Percentiles rank a stretch among this genome's conserved stretches.
These are phyloP conservation scores for Sporothrix variecibatus DNA, from an alignment of 2,329 filamentous ascomycete genomes.

Conservation along the genomic window DNA sequence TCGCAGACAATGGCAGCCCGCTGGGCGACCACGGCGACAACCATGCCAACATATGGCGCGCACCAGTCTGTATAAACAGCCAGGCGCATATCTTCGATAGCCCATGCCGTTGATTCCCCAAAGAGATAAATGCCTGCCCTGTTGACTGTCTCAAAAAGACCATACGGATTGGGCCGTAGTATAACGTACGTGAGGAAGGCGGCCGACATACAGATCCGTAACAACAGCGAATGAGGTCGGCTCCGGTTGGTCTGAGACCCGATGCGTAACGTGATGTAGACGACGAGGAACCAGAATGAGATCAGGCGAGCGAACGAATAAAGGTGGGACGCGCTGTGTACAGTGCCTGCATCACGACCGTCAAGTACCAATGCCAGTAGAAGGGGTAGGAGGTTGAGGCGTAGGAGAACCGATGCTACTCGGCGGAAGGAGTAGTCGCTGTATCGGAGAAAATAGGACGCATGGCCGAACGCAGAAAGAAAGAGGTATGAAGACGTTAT, in stretches of 20 bases:
- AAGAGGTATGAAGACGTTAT: slow-evolving; percentile 62
- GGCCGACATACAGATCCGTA: neutral
- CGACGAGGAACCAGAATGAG: slow-evolving; percentile 63
- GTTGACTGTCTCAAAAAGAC: slow-evolving; percentile 19
- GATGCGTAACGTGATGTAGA: slow-evolving; percentile 54
- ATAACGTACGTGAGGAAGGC: slow-evolving; percentile 22
- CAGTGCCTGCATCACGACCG: slow-evolving; percentile 40
- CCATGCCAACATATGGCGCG: slow-evolving; percentile 28
- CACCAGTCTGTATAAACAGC: slow-evolving; percentile 22
- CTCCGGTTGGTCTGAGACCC: slow-evolving; percentile 47
- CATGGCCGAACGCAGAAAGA: slow-evolving; percentile 63
- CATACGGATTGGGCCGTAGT: neutral
- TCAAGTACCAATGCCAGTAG: slow-evolving; percentile 56
- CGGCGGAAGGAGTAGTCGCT: slow-evolving; percentile 59
- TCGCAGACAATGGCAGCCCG: slow-evolving; percentile 19
- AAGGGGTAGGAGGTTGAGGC: slow-evolving; percentile 58
- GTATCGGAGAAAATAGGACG: slow-evolving; percentile 58
- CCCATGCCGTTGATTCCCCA: slow-evolving; percentile 2
- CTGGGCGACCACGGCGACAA: slow-evolving; percentile 21
- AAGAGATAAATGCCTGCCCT: neutral
- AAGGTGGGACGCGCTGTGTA: slow-evolving; percentile 57
- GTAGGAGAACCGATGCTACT: slow-evolving; percentile 54
- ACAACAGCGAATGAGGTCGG: slow-evolving; percentile 31
- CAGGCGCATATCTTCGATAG: slow-evolving; percentile 16
- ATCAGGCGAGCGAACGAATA: slow-evolving; percentile 54